These are phyloP conservation scores for Myxozyma nipponensis DNA, from an alignment of 805 yeast genomes.

Conservation along the genomic window DNA sequence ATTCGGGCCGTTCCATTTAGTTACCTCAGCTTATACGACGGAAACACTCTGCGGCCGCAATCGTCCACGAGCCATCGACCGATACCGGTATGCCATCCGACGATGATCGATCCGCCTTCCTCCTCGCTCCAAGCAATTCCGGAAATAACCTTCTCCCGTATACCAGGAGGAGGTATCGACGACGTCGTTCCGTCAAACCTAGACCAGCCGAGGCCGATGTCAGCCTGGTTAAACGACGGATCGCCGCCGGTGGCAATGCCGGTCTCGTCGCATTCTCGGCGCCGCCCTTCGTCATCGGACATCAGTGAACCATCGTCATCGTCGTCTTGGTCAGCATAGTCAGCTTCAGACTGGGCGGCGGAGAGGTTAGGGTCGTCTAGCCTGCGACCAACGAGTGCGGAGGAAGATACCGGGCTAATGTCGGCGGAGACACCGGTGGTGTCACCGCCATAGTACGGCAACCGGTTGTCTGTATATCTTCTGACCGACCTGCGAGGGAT, in stretches of 20 bases:
- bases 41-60: constrained; percentile 24
- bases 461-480: background rate
- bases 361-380: background rate
- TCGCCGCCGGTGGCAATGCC: background rate
- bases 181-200: background rate
- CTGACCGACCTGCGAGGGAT: background rate
- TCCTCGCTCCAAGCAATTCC: constrained; percentile 60
- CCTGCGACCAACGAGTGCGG: background rate
- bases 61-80: constrained; percentile 64
- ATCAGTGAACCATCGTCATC: background rate
- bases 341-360: background rate
- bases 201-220: background rate
- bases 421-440: background rate
- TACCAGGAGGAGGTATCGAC: background rate
- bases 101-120: constrained; percentile 50
- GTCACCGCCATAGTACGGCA: background rate
- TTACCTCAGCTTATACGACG: constrained; percentile 20
- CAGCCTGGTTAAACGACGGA: background rate
- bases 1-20: background rate
- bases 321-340: background rate
- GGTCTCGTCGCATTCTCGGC: background rate
- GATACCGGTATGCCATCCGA: constrained; percentile 66
- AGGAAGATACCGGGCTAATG: background rate
- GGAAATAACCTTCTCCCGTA: constrained; percentile 38
- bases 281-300: background rate